Conservation (phyloP, 2,329 filamentous ascomycete species). For the Aquanectria penicillioides region DNA sequence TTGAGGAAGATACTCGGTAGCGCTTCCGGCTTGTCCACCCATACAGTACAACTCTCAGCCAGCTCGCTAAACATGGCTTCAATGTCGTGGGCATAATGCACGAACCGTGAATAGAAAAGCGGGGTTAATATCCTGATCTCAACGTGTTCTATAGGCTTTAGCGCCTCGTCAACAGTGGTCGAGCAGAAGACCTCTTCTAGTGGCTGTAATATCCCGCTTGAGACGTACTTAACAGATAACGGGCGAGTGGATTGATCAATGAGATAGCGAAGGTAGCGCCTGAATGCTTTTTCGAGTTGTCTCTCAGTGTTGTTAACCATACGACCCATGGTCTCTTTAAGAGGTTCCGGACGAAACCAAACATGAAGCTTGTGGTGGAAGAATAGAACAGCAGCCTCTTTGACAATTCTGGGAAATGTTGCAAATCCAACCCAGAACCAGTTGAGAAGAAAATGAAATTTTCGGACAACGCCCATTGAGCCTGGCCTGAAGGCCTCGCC, state of each 20-base stretch:
- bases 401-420: slow-evolving; percentile 73
- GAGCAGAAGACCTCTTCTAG: slow-evolving; percentile 52
- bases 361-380: slow-evolving; percentile 67
- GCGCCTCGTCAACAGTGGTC: slow-evolving; percentile 30
- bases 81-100: slow-evolving; percentile 69
- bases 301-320: slow-evolving; percentile 61
- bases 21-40: slow-evolving; percentile 63
- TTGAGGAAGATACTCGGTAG: slow-evolving; percentile 58
- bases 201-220: slow-evolving; percentile 57
- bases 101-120: slow-evolving; percentile 73
- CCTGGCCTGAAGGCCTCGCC: slow-evolving; percentile 60
- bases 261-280: slow-evolving; percentile 58
- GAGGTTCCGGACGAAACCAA: slow-evolving; percentile 72
- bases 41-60: slow-evolving; percentile 67
- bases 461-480: slow-evolving; percentile 54
- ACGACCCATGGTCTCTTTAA: slow-evolving; percentile 64
- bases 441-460: slow-evolving; percentile 56
- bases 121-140: slow-evolving; percentile 71
- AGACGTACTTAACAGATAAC: slow-evolving; percentile 63
- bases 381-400: slow-evolving; percentile 67
- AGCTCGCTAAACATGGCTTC: slow-evolving; percentile 71
- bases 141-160: slow-evolving; percentile 48
- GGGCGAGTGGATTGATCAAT: slow-evolving; percentile 57
- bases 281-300: slow-evolving; percentile 58
- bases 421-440: slow-evolving; percentile 77